phyloP scores from a whole-genome alignment of 768 basidiomycete species.

The Amanita muscaria region DNA sequence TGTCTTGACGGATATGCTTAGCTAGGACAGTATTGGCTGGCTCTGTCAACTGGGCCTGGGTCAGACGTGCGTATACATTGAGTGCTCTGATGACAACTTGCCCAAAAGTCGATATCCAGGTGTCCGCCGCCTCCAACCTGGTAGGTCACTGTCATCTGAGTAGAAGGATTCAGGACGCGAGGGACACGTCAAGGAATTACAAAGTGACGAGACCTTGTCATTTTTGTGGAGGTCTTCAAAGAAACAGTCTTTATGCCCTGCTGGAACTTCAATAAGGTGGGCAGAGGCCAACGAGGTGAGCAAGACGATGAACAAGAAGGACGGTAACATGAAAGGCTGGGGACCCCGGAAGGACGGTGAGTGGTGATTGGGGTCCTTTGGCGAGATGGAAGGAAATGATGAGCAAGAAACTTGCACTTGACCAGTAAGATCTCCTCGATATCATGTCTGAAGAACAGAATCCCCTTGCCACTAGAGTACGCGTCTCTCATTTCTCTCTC shows the following conservation, averaged over 20 bases:
- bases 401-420: slow-evolving; percentile 11
- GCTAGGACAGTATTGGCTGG: slow-evolving; percentile 59
- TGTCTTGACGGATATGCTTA: slow-evolving; percentile 81
- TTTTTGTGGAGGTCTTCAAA: slow-evolving; percentile 89
- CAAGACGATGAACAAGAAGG: slow-evolving; percentile 30
- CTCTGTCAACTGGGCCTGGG: slow-evolving; percentile 60
- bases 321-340: neutral
- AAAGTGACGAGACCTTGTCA: slow-evolving; percentile 60
- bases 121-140: slow-evolving; percentile 98
- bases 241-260: slow-evolving; percentile 88
- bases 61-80: slow-evolving; percentile 9
- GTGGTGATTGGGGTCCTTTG: slow-evolving; percentile 15
- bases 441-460: slow-evolving; percentile 52
- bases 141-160: slow-evolving; percentile 98
- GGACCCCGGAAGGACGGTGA: slow-evolving; percentile 1
- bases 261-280: slow-evolving; percentile 66
- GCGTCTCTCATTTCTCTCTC: slow-evolving; percentile 27
- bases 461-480: slow-evolving; percentile 64
- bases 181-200: neutral
- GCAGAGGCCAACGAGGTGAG: slow-evolving; percentile 37
- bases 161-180: slow-evolving; percentile 9
- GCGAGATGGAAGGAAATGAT: slow-evolving; percentile 7
- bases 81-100: slow-evolving; percentile 22
- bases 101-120: slow-evolving; percentile 97
- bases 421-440: slow-evolving; percentile 19